Evolutionary conservation across 108 stramenopile species (phyloP).

Genomic region (Cyclotella atomus): DNA sequence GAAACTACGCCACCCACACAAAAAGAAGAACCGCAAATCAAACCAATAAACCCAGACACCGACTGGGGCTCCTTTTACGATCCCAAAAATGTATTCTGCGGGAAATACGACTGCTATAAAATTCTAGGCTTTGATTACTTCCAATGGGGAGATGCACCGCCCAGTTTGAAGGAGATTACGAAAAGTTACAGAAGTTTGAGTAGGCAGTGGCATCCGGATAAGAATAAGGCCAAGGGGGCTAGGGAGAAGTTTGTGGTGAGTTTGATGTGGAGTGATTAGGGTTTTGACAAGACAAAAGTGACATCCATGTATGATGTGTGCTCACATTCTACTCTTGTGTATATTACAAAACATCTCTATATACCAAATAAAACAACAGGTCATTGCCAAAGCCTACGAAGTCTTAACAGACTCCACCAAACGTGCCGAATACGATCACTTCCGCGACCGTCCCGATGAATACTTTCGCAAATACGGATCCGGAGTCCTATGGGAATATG

Average conservation of each 20-base stretch:
- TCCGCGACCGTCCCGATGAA: conserved; percentile 83
- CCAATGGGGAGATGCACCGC: conserved; percentile 58
- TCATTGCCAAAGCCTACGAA: conserved; percentile 86
- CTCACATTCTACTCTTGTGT: neutral
- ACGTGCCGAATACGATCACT: conserved; percentile 81
- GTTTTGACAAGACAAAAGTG: too few species aligned
- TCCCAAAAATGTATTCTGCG: conserved; percentile 85
- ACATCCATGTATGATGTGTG: neutral
- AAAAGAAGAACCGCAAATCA: neutral
- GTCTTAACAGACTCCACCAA: conserved; percentile 67
- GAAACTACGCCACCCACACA: neutral
- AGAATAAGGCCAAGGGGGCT: conserved; percentile 78
- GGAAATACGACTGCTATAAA: conserved; percentile 87
- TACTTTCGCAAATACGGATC: conserved; percentile 84
- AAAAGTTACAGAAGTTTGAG: conserved; percentile 76
- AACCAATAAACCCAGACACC: neutral
- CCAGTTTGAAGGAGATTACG: conserved; percentile 75
- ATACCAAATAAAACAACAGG: conserved; percentile 37
- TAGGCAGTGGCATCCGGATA: conserved; percentile 88
- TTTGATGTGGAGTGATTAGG: too few species aligned
- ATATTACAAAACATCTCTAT: neutral
- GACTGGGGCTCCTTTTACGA: conserved; percentile 90
- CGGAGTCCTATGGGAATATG: conserved; percentile 73
- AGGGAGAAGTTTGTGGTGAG: conserved; percentile 85
- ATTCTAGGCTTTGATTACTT: conserved; percentile 91